Evolutionary conservation across 805 yeast species (phyloP).

Genomic region (Peterozyma toletana): DNA sequence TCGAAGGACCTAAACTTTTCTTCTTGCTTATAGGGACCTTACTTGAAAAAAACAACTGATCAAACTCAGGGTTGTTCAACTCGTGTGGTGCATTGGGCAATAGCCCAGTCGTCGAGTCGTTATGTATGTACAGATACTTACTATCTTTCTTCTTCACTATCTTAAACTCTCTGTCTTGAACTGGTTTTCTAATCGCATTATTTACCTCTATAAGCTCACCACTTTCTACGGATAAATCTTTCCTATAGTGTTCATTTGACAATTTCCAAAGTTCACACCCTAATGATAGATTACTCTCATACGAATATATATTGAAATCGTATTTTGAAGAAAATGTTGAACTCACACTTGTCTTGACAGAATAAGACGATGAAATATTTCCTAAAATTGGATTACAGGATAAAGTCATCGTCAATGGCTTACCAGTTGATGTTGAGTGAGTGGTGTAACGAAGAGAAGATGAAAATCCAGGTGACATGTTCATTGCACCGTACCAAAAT

Average conservation of each 20-base stretch:
- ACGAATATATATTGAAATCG: slow-evolving; percentile 87
- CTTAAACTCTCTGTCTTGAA: background rate
- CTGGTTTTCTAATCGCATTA: background rate
- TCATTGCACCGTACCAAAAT: slow-evolving; percentile 77
- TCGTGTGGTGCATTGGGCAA: slow-evolving; percentile 3
- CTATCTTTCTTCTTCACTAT: background rate
- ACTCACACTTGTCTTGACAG: slow-evolving; percentile 69
- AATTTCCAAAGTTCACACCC: slow-evolving; percentile 81
- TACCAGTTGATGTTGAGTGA: slow-evolving; percentile 77
- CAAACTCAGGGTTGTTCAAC: slow-evolving; percentile 10
- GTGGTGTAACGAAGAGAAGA: slow-evolving; percentile 82
- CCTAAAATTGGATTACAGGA: slow-evolving; percentile 89
- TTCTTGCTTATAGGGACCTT: background rate
- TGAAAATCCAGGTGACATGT: slow-evolving; percentile 86
- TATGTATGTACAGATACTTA: background rate
- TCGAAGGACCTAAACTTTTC: background rate
- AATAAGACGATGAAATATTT: slow-evolving; percentile 78
- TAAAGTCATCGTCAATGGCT: slow-evolving; percentile 82
- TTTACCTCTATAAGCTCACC: background rate
- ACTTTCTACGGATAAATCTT: background rate
- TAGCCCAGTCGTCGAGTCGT: background rate
- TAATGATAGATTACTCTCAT: slow-evolving; percentile 75
- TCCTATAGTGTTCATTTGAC: slow-evolving; percentile 15
- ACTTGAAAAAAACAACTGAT: slow-evolving; percentile 12
- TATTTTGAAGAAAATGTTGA: slow-evolving; percentile 79